Evolutionary conservation across 805 yeast species (phyloP), one percentile per base, ranked within the genome.

Genomic region (Wickerhamomyces pijperi): DNA sequence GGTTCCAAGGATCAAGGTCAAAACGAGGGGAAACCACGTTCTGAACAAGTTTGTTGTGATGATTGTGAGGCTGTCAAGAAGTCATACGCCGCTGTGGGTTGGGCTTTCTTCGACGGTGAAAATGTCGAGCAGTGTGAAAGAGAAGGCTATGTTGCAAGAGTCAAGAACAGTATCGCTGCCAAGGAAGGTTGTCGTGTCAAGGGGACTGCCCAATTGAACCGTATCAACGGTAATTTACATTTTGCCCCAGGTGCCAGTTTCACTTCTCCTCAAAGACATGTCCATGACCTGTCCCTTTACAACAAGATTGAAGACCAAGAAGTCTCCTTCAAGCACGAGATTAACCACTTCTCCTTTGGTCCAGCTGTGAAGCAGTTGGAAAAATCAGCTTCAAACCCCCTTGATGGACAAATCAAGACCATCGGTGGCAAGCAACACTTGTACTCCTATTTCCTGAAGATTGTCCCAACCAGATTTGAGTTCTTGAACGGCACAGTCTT

Each of bases 191-290:
- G 98, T 61, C 72, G 94, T 46, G 68, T 92, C 32, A 70, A 72
- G 45, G 98, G 98, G 23, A 67, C 72, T 18, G 80, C 94, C 6
- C 65, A 74, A 48, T 75, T 92, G 53, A 84, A 84, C 60, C 76
- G 94, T 61, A 82, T 92, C 34, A 78, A 82, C 18, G 98, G 98
- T 36, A 82, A 85, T 53, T 63, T 92, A 46, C 97, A 92, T 64
- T 87, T 92, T 68, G 96, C 97, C 1, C 97, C 98, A 4, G 98
- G 98, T 32, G 76, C 82, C 19, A 77, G 94, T 2, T 69, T 67
- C 51, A 72, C 78, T 32, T 58, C 61, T 41, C 59, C 63, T 9
- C 76, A 74, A 15, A 69, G 70, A 37, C 98, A 92, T 58, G 68
- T 74, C 42, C 98, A 92, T 63, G 98, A 92, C 55, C 60, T 82